Base-by-base conservation (phyloP, 208 protist genomes). In the Acanthamoeba castellanii region DNA sequence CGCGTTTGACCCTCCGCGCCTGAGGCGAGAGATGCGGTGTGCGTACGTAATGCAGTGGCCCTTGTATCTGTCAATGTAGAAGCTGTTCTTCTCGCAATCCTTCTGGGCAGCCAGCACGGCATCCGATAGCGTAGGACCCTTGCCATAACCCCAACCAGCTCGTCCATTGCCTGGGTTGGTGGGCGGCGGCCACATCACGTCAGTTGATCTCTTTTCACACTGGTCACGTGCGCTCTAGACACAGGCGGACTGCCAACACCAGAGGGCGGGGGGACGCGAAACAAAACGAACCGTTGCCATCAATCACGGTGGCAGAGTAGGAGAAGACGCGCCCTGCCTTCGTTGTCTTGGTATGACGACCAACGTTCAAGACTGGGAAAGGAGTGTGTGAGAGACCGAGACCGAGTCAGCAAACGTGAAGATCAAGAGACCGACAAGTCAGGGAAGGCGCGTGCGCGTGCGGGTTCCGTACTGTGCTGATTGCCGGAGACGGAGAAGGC, bases 51-150 rank as follows among this genome's bases (percentile, higher is more conserved):
- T 20, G 59, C 59, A 66, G 3, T 74, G 14, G 59, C 85, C 85
- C 25, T 92, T 66, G 37, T 92, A 92, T 74, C 85, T 92, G 59
- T 92, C 85, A 34, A 92, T 92, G 30, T 27, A 74, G 85, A 92
- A 74, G 59, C 52, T 66, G 85, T 92, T 92, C 57, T 25, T 92
- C 64, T 92, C 59, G 18, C 52, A 66, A 30, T 92, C 85, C 85
- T 68, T 52, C 32, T 74, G 52, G 16, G 85, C 85, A 22, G 59
- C 59, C n/a, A 74, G 14, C 34, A 92, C 59, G 59, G 85, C 85
- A 47, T 92, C 85, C 22, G 52, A 74, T 13, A 74, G 85, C 8
- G 59, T 92, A 1, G 85, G 61, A 7, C 85, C 85, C 61, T 92
- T 92, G 50, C 85, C 85, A 20, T 74, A 74, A 13, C 85, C 85